Base-by-base conservation (phyloP, 2,329 filamentous ascomycete genomes). In the Fusarium begoniae region DNA sequence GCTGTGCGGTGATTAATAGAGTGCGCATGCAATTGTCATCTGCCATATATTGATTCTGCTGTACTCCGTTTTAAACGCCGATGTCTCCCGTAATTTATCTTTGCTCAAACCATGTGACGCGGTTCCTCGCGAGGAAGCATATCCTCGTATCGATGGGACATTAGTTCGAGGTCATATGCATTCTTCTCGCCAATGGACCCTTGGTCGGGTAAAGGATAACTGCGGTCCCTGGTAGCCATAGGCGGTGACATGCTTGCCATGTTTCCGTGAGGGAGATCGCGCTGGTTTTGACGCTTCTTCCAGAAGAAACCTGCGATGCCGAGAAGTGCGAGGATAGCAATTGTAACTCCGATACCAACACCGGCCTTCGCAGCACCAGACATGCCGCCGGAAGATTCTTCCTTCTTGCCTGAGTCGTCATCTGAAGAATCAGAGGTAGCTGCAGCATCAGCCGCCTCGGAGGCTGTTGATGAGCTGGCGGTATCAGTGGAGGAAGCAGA, bases 61-160 rank as follows among this genome's bases (percentile, higher is more conserved):
- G 38, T 58, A 51, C 45, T 48, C 57, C 66, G 53, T 57, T 64
- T 61, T 45, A 56, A 65, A 55, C 60, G 61, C 57, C 54, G 43
- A 51, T 54, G 35, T 63, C 51, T 56, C 45, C 48, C 35, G 44
- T 37, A 51, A 53, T 40, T 37, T 54, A 53, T 37, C 55, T 78
- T 53, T 55, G 38, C 55, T 78, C 66, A 85, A 15, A 85, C 82
- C 80, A 85, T 82, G 22, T 80, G 83, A 78, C 84, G 82, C 17
- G 89, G 88, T 53, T 85, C 83, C 67, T 85, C 83, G 50, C 87
- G 82, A 35, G 87, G 87, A 28, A 87, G 75, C 87, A 90, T 88
- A 71, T 90, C 88, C 79, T 90, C 88, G 72, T 90, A 90, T 47
- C 87, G 84, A 67, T 86, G 84, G 8, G 87, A 84, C 68, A 85